phyloP scores from a whole-genome alignment of 208 protist species.

The Leishmania lainsoni region DNA sequence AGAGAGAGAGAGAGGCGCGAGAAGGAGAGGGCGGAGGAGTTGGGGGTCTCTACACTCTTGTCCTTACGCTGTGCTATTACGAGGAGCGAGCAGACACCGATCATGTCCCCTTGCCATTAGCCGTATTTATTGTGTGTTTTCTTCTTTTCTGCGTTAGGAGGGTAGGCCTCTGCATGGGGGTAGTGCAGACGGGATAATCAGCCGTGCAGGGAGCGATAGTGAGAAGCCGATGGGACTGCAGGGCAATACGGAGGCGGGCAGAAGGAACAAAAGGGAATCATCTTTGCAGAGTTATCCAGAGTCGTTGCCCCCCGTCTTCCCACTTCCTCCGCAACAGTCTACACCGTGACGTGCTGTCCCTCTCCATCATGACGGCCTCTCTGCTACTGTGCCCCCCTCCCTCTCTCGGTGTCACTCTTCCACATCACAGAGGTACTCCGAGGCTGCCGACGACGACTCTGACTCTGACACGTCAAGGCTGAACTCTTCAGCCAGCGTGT shows the following conservation, averaged over 20 bases:
- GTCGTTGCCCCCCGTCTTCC: background rate
- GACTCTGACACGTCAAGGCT: constrained; percentile 63
- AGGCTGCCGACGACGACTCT: constrained; percentile 36
- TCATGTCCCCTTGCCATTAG: background rate
- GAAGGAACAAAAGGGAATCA: background rate
- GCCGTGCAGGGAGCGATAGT: background rate
- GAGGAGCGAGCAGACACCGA: background rate
- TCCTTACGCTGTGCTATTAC: background rate
- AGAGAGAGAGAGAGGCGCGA: too few relatives aligned
- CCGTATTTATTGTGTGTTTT: background rate
- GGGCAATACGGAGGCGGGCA: background rate
- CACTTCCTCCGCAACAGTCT: background rate
- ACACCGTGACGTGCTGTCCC: background rate
- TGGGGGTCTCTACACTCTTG: background rate
- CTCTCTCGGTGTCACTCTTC: background rate
- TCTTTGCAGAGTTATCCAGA: background rate
- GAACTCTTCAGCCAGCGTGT: constrained; percentile 62
- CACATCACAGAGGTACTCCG: constrained; percentile 56
- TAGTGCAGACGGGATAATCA: background rate
- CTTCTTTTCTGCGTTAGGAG: background rate
- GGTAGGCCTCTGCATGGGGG: background rate
- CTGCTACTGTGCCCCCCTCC: background rate
- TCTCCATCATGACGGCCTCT: background rate
- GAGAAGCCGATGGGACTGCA: background rate
- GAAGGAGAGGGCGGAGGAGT: background rate